A percentile compares a stretch with the other conserved stretches of the same genome.
Conservation (phyloP, 768 basidiomycete species). For the Lepiota brunneoincarnata region DNA sequence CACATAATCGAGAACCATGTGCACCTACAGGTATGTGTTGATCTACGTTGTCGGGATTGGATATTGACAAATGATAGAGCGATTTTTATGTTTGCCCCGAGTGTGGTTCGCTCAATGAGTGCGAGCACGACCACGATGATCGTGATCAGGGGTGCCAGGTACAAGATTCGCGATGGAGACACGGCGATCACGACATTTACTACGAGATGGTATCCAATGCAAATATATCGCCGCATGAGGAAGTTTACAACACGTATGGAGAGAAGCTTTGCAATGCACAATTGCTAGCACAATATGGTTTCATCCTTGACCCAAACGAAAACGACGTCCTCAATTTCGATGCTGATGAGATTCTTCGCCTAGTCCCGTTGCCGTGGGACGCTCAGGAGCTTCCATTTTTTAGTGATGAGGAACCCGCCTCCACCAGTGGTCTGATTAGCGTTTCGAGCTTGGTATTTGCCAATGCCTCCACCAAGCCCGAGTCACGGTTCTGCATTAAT, state of each 20-base stretch:
- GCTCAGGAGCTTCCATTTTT: background rate
- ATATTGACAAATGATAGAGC: conserved; percentile 38
- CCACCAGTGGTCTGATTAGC: conserved; percentile 5
- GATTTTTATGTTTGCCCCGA: conserved; percentile 71
- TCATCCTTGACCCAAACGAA: conserved; percentile 71
- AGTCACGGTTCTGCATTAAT: conserved; percentile 35
- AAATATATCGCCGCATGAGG: conserved; percentile 43
- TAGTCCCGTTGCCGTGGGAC: conserved; percentile 3
- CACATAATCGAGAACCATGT: conserved; percentile 67
- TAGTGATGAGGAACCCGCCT: background rate
- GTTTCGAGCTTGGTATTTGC: conserved; percentile 17
- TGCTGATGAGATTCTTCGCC: conserved; percentile 26
- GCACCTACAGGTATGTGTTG: conserved; percentile 61
- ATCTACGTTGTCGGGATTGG: background rate
- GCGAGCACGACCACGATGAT: conserved; percentile 56
- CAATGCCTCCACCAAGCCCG: conserved; percentile 13
- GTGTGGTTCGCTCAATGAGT: conserved; percentile 69
- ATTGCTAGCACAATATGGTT: conserved; percentile 70
- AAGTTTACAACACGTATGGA: conserved; percentile 83
- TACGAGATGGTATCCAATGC: conserved; percentile 70
- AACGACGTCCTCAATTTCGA: conserved; percentile 54
- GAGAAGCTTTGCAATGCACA: conserved; percentile 60
- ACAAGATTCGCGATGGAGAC: background rate
- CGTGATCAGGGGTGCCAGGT: background rate
- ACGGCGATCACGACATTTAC: conserved; percentile 30